phyloP scores from a whole-genome alignment of 163 green algal genomes.

The Scenedesmus sp. region DNA sequence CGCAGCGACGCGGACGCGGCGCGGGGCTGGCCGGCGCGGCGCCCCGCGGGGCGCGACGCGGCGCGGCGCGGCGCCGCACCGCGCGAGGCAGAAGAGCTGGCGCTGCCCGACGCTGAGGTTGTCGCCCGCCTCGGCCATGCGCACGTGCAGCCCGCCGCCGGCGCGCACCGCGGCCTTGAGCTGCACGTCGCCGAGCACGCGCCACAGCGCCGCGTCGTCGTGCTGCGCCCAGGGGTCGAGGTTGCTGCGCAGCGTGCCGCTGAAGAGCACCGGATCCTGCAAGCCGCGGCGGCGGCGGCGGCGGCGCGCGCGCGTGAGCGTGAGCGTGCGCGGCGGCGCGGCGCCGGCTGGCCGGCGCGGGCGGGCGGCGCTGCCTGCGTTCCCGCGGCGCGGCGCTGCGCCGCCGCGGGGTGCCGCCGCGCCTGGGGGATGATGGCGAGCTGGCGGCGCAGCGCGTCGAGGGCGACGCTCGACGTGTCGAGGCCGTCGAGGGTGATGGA shows the following conservation, averaged over 20 bases:
- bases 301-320: background rate
- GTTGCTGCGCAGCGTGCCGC: slow-evolving; percentile 72
- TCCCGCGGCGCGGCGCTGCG: too few relatives aligned
- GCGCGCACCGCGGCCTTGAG: slow-evolving; percentile 53
- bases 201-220: slow-evolving; percentile 56
- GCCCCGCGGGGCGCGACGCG: too few relatives aligned
- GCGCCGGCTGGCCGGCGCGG: too few relatives aligned
- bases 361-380: too few relatives aligned
- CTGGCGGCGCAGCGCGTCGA: slow-evolving; percentile 61
- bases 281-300: background rate
- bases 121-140: slow-evolving; percentile 67
- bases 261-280: slow-evolving; percentile 67
- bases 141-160: slow-evolving; percentile 57
- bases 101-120: slow-evolving; percentile 76
- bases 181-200: slow-evolving; percentile 55
- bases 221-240: slow-evolving; percentile 73
- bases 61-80: too few relatives aligned
- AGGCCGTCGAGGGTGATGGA: slow-evolving; percentile 68
- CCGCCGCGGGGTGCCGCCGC: background rate
- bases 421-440: slow-evolving; percentile 79
- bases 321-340: too few relatives aligned
- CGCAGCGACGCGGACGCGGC: too few relatives aligned
- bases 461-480: slow-evolving; percentile 56
- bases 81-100: slow-evolving; percentile 75
- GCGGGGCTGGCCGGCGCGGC: too few relatives aligned